These are phyloP conservation scores for Psilocybe tampanensis DNA, from an alignment of 768 basidiomycete genomes.

Conservation along the genomic window DNA sequence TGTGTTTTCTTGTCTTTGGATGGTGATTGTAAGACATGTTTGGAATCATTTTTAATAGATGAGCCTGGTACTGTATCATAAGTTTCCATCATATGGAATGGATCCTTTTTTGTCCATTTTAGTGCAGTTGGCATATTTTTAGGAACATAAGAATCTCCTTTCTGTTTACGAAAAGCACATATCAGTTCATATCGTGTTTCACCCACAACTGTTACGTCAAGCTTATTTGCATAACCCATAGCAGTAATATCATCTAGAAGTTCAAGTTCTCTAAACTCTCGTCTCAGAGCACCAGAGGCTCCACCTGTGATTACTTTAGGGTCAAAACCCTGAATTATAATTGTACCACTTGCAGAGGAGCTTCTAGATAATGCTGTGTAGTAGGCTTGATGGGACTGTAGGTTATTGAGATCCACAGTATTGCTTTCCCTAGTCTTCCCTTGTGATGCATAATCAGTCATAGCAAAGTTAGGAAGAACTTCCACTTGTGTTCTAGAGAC, in stretches of 20 bases:
- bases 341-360: constrained; percentile 11
- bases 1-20: too few species aligned
- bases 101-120: constrained; percentile 18
- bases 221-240: constrained; percentile 4
- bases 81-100: constrained; percentile 3
- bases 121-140: constrained; percentile 16
- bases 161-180: constrained; percentile 16
- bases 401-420: neutral
- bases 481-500: too few species aligned
- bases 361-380: constrained; percentile 3
- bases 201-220: constrained; percentile 12
- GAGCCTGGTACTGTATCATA: too few species aligned
- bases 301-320: constrained; percentile 24
- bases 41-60: too few species aligned
- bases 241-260: neutral
- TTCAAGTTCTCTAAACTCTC: constrained; percentile 23
- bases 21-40: too few species aligned
- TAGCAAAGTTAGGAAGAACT: too few species aligned
- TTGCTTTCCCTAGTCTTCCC: neutral
- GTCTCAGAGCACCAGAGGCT: constrained; percentile 27
- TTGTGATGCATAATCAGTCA: too few species aligned
- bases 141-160: constrained; percentile 23
- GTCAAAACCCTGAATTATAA: constrained; percentile 30
- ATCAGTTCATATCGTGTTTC: constrained; percentile 9
- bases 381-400: constrained; percentile 4